Percentiles rank a stretch among this genome's conserved stretches.
phyloP scores from a whole-genome alignment of 805 yeast genomes.

The Candida ovalis region DNA sequence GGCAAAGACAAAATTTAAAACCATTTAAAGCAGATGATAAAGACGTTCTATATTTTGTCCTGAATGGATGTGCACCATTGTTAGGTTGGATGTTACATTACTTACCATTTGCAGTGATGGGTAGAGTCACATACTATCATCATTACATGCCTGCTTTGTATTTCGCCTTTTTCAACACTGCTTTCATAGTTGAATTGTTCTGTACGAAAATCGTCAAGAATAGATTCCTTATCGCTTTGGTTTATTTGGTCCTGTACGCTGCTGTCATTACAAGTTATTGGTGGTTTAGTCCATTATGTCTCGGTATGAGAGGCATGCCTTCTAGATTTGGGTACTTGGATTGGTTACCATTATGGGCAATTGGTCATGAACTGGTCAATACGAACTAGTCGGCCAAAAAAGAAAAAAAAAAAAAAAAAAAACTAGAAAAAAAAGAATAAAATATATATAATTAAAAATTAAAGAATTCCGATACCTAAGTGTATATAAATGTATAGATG shows the following conservation, averaged over 20 bases:
- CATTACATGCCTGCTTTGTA: conserved; percentile 83
- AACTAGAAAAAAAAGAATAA: background rate
- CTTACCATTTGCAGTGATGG: conserved; percentile 74
- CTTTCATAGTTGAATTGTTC: conserved; percentile 49
- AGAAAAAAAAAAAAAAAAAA: background rate
- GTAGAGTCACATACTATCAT: conserved; percentile 82
- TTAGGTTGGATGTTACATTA: conserved; percentile 79
- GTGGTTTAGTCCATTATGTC: conserved; percentile 57
- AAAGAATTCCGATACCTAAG: no score
- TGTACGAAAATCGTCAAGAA: conserved; percentile 30
- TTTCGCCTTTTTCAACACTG: conserved; percentile 60
- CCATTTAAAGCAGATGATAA: conserved; percentile 21
- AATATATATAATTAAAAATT: background rate
- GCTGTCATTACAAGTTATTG: conserved; percentile 51
- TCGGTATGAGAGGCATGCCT: conserved; percentile 59
- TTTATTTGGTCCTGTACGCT: conserved; percentile 40
- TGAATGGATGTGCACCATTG: conserved; percentile 77
- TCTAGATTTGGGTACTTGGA: conserved; percentile 39
- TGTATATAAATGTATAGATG: no score
- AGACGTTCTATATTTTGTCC: conserved; percentile 23
- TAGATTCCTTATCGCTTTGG: conserved; percentile 19
- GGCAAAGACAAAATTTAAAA: conserved; percentile 67
- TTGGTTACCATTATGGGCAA: conserved; percentile 35
- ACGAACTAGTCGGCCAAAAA: background rate
- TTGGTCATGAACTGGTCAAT: conserved; percentile 5